Percentiles rank a stretch among this genome's conserved stretches.
These are phyloP conservation scores for Thielaviopsis euricoi DNA, from an alignment of 2,329 filamentous ascomycete genomes.

Conservation along the genomic window DNA sequence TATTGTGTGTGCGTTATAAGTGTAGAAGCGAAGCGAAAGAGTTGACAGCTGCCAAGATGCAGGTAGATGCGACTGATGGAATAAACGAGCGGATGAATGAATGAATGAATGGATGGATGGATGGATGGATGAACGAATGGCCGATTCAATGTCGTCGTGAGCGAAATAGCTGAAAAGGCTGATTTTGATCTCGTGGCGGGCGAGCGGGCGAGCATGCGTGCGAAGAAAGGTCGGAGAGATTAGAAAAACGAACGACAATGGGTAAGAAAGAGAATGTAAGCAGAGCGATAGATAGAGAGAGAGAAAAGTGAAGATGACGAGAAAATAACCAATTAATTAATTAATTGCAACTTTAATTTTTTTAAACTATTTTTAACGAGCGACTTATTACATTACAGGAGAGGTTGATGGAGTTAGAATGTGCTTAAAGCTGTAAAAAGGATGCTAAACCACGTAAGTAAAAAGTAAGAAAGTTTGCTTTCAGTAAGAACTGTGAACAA, in stretches of 20 bases:
- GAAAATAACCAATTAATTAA: neutral
- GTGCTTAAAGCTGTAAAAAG: too few relatives aligned
- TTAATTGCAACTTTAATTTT: neutral
- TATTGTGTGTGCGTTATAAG: neutral
- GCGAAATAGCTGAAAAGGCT: neutral
- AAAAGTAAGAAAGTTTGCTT: neutral
- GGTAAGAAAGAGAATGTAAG: neutral
- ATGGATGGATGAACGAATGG: too few relatives aligned
- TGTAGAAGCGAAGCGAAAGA: too few relatives aligned
- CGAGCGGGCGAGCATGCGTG: too few relatives aligned
- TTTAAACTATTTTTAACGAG: too few relatives aligned
- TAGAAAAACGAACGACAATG: neutral
- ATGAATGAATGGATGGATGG: too few relatives aligned
- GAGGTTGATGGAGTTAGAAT: too few relatives aligned
- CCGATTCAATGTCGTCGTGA: too few relatives aligned
- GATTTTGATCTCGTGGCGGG: too few relatives aligned
- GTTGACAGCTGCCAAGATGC: neutral
- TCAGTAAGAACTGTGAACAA: neutral
- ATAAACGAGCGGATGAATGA: neutral
- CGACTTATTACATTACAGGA: too few relatives aligned
- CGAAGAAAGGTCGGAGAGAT: neutral
- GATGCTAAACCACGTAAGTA: neutral
- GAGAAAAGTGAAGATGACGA: neutral
- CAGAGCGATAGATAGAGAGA: neutral
- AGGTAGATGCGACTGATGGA: neutral